phyloP scores from a whole-genome alignment of 352 stramenopile genomes.

The Phytophthora sp. region DNA sequence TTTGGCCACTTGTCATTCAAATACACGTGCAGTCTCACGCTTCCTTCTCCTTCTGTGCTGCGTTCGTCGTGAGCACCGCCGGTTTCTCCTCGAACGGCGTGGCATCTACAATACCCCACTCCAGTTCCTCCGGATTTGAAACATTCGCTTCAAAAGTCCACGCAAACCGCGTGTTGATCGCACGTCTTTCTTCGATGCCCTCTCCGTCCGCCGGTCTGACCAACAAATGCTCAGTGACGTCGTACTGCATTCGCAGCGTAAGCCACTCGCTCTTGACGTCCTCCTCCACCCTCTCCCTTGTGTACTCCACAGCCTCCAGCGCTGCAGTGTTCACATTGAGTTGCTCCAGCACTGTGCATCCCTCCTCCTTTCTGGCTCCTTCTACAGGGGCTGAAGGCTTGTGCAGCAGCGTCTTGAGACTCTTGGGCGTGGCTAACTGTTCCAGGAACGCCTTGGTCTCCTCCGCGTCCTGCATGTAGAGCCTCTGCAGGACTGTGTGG shows the following conservation, averaged over 20 bases:
- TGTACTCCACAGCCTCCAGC: slow-evolving; percentile 56
- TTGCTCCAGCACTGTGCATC: slow-evolving; percentile 42
- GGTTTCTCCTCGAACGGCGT: slow-evolving; percentile 46
- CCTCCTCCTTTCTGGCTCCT: slow-evolving; percentile 4
- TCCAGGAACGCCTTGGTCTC: slow-evolving; percentile 37
- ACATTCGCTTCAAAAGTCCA: slow-evolving; percentile 71
- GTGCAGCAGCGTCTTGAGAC: slow-evolving; percentile 28
- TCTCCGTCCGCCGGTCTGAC: slow-evolving; percentile 18
- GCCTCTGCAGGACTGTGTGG: slow-evolving; percentile 47
- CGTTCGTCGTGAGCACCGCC: slow-evolving; percentile 23
- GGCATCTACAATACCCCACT: slow-evolving; percentile 52
- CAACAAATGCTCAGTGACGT: slow-evolving; percentile 56
- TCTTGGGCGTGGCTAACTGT: slow-evolving; percentile 34
- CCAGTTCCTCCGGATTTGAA: slow-evolving; percentile 35
- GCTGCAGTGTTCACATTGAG: slow-evolving; percentile 48
- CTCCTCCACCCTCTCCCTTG: slow-evolving; percentile 26
- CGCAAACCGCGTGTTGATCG: slow-evolving; percentile 52
- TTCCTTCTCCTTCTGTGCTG: slow-evolving; percentile 6
- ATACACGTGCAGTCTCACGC: background rate
- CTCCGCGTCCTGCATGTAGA: slow-evolving; percentile 39
- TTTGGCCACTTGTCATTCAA: background rate
- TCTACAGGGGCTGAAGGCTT: slow-evolving; percentile 39
- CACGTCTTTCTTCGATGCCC: slow-evolving; percentile 51
- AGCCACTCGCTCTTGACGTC: slow-evolving; percentile 50
- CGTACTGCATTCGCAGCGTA: slow-evolving; percentile 48